Percentiles rank a stretch among this genome's conserved stretches.
Conservation (phyloP, 305 asterid genomes). For the Fraxinus greggii region DNA sequence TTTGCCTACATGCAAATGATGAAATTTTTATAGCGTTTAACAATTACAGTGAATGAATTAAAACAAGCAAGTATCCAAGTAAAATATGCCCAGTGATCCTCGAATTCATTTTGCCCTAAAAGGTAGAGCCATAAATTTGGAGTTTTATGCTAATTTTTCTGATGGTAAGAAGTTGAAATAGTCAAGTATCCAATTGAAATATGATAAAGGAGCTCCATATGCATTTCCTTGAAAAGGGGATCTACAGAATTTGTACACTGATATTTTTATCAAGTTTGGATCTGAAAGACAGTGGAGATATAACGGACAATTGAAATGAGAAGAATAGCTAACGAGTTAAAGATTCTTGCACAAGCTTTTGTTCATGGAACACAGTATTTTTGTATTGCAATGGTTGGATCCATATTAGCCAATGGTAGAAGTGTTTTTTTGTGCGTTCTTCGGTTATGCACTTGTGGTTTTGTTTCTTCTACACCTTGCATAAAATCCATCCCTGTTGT, state of each 20-base stretch:
- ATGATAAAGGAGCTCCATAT: not conserved
- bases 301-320: constrained; percentile 2
- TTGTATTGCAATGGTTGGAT: not conserved
- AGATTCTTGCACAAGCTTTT: not conserved
- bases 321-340: not conserved
- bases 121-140: not conserved
- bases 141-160: not conserved
- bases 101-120: not conserved
- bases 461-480: constrained; percentile 1
- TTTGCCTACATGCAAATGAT: not conserved
- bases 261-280: not conserved
- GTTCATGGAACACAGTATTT: not conserved
- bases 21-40: not conserved
- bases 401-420: not conserved
- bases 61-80: not conserved
- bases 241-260: not conserved
- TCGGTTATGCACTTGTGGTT: not conserved
- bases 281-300: not conserved
- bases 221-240: not conserved
- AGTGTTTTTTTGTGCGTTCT: not conserved
- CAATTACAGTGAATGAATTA: not conserved
- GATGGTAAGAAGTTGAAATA: not conserved
- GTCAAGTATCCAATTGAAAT: not conserved
- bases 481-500: not conserved
- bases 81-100: not conserved